Conservation (phyloP, 176 grass and related monocot genomes). For the Bromus sterilis region DNA sequence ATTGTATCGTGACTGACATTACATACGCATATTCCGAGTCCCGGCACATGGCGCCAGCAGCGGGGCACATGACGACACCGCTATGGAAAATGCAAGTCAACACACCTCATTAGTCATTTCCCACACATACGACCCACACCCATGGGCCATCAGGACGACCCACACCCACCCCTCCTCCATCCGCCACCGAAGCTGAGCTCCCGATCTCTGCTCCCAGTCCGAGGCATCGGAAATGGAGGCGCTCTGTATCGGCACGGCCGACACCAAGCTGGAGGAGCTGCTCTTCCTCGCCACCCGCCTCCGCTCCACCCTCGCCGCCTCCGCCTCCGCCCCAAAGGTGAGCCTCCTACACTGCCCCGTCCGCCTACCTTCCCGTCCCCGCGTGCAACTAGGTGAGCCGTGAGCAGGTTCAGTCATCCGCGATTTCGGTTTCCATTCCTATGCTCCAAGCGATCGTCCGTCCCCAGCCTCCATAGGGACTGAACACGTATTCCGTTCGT, state of each 20-base stretch:
- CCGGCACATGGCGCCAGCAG: no score
- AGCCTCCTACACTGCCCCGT: not conserved
- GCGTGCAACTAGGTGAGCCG: not conserved
- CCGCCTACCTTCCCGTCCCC: not conserved
- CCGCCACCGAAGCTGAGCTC: not conserved
- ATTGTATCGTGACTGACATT: no score
- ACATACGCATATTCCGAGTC: no score
- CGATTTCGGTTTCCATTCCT: not conserved
- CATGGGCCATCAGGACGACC: not conserved
- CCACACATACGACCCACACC: not conserved
- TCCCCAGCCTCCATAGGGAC: not conserved
- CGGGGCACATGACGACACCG: no score
- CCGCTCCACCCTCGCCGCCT: slow-evolving; percentile 36
- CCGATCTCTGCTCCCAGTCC: slow-evolving; percentile 6
- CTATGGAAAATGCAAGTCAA: not conserved
- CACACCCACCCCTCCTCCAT: not conserved
- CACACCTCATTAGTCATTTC: not conserved
- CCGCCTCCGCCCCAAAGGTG: not conserved
- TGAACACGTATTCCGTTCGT: not conserved
- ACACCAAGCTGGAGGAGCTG: slow-evolving; percentile 94
- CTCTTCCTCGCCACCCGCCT: slow-evolving; percentile 58
- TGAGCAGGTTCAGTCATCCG: not conserved
- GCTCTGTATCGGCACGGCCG: slow-evolving; percentile 80
- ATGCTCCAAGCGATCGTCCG: not conserved
- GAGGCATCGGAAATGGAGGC: slow-evolving; percentile 35